Conservation (phyloP, 805 yeast species). For the Candida boidinii region DNA sequence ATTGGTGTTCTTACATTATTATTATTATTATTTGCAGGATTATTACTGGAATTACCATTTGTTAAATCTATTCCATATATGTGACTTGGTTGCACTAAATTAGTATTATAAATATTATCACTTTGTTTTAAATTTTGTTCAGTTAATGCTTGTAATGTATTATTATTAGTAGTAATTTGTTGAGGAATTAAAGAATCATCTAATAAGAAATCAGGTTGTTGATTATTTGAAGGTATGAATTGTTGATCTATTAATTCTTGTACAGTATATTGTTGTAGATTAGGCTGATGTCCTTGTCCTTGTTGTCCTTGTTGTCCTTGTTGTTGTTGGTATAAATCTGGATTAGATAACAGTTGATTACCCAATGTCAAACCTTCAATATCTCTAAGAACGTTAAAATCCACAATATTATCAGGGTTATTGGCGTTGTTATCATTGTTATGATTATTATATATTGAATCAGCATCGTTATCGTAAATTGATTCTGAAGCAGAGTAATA, state of each 20-base stretch:
- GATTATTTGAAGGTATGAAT: no score
- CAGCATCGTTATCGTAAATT: conserved; percentile 11
- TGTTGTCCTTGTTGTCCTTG: no score
- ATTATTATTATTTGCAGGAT: background rate
- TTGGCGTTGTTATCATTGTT: conserved; percentile 9
- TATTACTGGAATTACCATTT: background rate
- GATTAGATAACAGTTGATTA: no score
- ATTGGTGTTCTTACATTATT: conserved; percentile 7
- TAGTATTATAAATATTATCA: conserved; percentile 2
- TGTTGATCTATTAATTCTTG: no score
- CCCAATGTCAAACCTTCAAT: no score
- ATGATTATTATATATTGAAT: conserved; percentile 3
- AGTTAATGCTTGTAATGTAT: conserved; percentile 9
- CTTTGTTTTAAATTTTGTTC: conserved; percentile 15
- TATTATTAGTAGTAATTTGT: conserved; percentile 6
- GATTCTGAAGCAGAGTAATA: conserved; percentile 19
- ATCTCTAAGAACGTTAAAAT: conserved; percentile 10
- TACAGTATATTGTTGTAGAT: no score
- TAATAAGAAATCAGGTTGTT: no score
- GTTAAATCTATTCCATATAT: background rate
- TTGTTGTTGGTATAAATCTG: no score
- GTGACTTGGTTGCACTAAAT: conserved; percentile 2
- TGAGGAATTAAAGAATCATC: no score
- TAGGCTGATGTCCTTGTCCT: no score
- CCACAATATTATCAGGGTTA: conserved; percentile 11